phyloP scores from a whole-genome alignment of 1,284 basidiomycete genomes.

The Rhodotorula sp. region DNA sequence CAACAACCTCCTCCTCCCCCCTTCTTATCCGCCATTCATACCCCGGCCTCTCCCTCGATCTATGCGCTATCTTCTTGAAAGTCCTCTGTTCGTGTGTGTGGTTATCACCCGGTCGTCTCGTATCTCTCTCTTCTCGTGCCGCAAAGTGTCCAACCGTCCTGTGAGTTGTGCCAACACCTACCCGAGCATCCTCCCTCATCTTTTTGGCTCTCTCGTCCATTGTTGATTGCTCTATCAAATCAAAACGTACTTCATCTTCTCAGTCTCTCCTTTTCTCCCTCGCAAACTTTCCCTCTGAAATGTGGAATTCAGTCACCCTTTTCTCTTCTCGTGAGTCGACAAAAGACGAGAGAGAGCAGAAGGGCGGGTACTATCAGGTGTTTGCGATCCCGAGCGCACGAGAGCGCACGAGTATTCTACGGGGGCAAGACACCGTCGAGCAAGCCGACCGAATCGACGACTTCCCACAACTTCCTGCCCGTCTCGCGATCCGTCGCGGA shows the following conservation, averaged over 20 bases:
- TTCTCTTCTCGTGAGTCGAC: no score
- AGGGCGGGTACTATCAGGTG: no score
- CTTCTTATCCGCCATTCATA: background rate
- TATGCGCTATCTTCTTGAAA: conserved; percentile 5
- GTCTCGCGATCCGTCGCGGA: conserved; percentile 18
- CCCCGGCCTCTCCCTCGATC: conserved; percentile 1
- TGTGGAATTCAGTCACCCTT: background rate
- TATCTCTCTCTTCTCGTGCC: conserved; percentile 4
- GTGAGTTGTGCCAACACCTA: conserved; percentile 7
- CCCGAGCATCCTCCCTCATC: background rate
- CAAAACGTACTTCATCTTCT: conserved; percentile 1
- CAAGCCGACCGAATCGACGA: conserved; percentile 35
- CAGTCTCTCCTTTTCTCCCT: background rate
- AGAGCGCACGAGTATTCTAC: background rate
- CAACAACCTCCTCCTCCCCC: background rate
- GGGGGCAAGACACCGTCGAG: conserved; percentile 33
- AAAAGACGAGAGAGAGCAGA: background rate
- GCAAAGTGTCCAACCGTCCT: conserved; percentile 1
- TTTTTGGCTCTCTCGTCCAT: background rate
- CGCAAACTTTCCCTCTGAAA: background rate
- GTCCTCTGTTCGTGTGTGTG: conserved; percentile 3
- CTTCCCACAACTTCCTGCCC: conserved; percentile 38
- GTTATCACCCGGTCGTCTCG: conserved; percentile 1
- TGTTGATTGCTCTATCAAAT: conserved; percentile 8
- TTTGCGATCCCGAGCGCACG: no score